Base-by-base conservation (phyloP, 495 filamentous ascomycete species). In the Articulospora tetracladia region DNA sequence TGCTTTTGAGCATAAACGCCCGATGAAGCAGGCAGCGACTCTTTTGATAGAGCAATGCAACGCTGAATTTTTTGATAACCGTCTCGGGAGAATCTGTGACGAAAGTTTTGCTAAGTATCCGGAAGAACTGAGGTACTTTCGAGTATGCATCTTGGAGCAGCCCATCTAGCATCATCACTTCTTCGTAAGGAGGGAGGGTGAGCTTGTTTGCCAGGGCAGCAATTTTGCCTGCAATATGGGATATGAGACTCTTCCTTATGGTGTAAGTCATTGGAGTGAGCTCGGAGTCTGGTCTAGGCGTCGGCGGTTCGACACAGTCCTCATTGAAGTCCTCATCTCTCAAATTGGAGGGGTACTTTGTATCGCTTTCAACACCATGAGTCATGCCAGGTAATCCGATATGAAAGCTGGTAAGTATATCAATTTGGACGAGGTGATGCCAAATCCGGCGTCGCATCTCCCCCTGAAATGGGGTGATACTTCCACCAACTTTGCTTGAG, bases 1-100 rank as follows among this genome's bases (percentile, higher is more conserved):
- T 73, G 4, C 76, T 76, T 58, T 83, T 78, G 81, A 44, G 17
- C 39, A 44, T 44, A 17, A 44, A 44, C 3, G 39, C 10, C 4
- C 89, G 83, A 66, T 93, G 90, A 26, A 93, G 74, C 15, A 92
- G 83, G 49, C 84, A 87, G 27, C 88, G 80, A n/a, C 80, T 76
- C 65, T 91, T 91, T 58, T 89, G 82, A 65, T 88, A 92, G 17
- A 92, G 72, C 3, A 91, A 69, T 13, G 86, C 83, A n/a, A 93
- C 71, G 1, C 82, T 86, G 62, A 86, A 87, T 1, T 89, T 81
- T 58, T 87, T 84, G 68, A 89, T 85, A 55, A 92, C 83, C 3
- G 85, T 63, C 6, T 79, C 74, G 2, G 85, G 78, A 1, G 85
- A 74, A 61, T 93, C 88, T 10, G 77, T 75, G 25, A 86, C 72